These are phyloP conservation scores for Scutellaria baicalensis DNA, from an alignment of 257 asterid species.

Conservation along the genomic window DNA sequence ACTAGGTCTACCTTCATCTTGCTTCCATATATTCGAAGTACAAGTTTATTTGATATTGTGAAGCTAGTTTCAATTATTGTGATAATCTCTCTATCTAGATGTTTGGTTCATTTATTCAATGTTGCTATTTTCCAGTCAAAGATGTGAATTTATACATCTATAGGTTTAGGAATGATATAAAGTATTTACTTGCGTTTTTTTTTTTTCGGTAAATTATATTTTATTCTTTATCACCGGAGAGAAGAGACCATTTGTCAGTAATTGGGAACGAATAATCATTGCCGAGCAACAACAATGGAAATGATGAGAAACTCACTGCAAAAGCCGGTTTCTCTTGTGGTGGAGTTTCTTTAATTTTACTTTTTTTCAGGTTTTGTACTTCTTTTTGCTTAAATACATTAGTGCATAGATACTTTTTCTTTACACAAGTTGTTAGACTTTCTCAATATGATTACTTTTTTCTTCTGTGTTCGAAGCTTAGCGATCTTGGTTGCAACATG, in stretches of 20 bases:
- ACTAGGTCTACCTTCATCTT: not conserved
- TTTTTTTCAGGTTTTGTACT: conserved; percentile 1
- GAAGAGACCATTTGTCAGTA: not conserved
- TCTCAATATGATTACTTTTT: not conserved
- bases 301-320: not conserved
- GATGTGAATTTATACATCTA: not conserved
- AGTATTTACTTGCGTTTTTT: not conserved
- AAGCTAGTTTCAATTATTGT: not conserved
- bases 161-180: not conserved
- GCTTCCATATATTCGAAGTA: not conserved
- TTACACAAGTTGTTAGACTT: not conserved
- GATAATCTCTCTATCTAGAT: not conserved
- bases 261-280: not conserved
- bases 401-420: not conserved
- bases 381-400: not conserved
- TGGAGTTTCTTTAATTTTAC: not conserved
- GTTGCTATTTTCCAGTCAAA: no score
- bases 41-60: no score
- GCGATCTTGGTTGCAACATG: not conserved
- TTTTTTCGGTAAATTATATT: not conserved
- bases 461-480: not conserved
- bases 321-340: not conserved
- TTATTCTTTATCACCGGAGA: not conserved
- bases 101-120: no score
- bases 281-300: not conserved